These are phyloP conservation scores for Irpex rosettiformis DNA, from an alignment of 1,284 basidiomycete species.

Conservation along the genomic window DNA sequence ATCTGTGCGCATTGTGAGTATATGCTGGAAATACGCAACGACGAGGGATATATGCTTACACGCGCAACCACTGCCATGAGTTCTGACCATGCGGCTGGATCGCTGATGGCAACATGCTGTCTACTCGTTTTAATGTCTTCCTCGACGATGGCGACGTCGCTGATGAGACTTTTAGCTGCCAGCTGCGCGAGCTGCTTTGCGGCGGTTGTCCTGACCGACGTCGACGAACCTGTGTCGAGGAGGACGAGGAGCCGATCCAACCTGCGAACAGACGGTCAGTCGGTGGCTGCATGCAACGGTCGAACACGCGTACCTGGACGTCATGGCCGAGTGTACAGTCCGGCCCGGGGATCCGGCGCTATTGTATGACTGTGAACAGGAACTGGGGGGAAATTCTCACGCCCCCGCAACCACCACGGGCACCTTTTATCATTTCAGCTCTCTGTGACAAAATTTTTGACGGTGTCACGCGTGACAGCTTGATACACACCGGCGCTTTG, in stretches of 20 bases:
- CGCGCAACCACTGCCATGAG: conserved; percentile 80
- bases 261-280: conserved; percentile 36
- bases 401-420: conserved; percentile 30
- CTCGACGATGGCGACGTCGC: conserved; percentile 77
- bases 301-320: conserved; percentile 52
- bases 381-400: conserved; percentile 39
- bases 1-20: conserved; percentile 46
- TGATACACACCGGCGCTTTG: conserved; percentile 7
- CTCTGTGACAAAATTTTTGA: conserved; percentile 35
- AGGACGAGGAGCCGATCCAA: conserved; percentile 90
- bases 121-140: conserved; percentile 67
- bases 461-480: conserved; percentile 32
- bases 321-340: conserved; percentile 48
- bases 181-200: conserved; percentile 92
- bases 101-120: conserved; percentile 54
- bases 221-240: conserved; percentile 87
- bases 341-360: conserved; percentile 30
- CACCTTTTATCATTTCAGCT: conserved; percentile 36
- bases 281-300: conserved; percentile 14
- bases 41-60: conserved; percentile 37
- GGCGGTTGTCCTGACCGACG: conserved; percentile 83
- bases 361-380: conserved; percentile 21
- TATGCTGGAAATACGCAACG: neutral
- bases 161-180: conserved; percentile 77
- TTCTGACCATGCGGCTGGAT: conserved; percentile 75